These are phyloP conservation scores for Xylaria sp. DNA, from an alignment of 2,329 filamentous ascomycete species.

Conservation along the genomic window DNA sequence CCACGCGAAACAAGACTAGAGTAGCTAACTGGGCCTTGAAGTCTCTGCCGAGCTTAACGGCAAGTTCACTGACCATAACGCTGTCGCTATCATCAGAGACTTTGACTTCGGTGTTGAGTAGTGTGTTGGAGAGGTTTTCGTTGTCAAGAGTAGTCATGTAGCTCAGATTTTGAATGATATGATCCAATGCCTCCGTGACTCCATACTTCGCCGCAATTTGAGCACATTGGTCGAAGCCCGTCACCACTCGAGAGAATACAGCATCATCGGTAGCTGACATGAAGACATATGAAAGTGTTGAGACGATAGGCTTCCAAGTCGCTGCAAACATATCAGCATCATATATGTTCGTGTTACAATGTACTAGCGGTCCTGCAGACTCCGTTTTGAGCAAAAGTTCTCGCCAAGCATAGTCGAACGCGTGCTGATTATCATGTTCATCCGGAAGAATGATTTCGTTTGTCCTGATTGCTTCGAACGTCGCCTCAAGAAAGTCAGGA, in stretches of 20 bases:
- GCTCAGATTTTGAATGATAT: conserved; percentile 89
- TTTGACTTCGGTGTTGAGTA: conserved; percentile 94
- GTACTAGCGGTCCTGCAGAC: conserved; percentile 74
- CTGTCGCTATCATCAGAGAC: conserved; percentile 78
- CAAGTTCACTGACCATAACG: conserved; percentile 98
- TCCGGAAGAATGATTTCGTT: conserved; percentile 97
- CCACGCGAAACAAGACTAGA: conserved; percentile 92
- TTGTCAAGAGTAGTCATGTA: conserved; percentile 89
- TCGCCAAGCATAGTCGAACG: conserved; percentile 97
- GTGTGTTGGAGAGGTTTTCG: conserved; percentile 79
- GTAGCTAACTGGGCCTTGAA: conserved; percentile 94
- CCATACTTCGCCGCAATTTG: conserved; percentile 88
- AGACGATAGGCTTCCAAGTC: conserved; percentile 94
- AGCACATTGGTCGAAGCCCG: conserved; percentile 95
- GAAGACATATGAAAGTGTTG: conserved; percentile 96
- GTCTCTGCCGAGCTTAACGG: conserved; percentile 93
- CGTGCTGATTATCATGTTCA: conserved; percentile 95
- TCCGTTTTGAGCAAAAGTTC: conserved; percentile 89
- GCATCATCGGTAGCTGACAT: conserved; percentile 98
- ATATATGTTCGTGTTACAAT: conserved; percentile 92
- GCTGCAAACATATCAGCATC: conserved; percentile 98
- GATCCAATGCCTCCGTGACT: conserved; percentile 87
- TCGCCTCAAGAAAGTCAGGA: conserved; percentile 81
- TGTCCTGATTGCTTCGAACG: conserved; percentile 89
- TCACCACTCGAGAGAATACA: conserved; percentile 92